Conservation (phyloP, 1,139 yeast species). For the Scheffersomyces insectosa region DNA sequence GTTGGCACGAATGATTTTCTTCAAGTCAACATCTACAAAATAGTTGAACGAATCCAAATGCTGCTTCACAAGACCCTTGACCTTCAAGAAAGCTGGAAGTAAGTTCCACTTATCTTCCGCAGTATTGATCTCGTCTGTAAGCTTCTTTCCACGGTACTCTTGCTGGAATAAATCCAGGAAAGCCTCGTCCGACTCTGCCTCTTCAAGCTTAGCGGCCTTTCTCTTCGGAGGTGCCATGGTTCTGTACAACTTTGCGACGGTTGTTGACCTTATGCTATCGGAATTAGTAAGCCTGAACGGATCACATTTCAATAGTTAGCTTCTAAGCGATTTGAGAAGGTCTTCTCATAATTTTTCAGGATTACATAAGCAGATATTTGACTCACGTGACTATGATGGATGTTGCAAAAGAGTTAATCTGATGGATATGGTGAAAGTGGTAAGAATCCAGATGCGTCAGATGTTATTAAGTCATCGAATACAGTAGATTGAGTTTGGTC, state of each 20-base stretch:
- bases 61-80: slow-evolving; percentile 94
- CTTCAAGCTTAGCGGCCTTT: slow-evolving; percentile 14
- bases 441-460: no score
- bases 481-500: no score
- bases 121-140: slow-evolving; percentile 86
- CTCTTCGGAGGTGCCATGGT: slow-evolving; percentile 17
- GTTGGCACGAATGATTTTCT: slow-evolving; percentile 89
- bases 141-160: slow-evolving; percentile 77
- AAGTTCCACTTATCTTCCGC: slow-evolving; percentile 96
- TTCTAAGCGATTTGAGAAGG: background rate
- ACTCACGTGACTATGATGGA: no score
- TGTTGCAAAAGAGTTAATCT: no score
- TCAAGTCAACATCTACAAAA: slow-evolving; percentile 90
- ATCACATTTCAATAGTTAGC: background rate
- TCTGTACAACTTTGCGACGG: no score
- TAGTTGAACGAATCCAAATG: slow-evolving; percentile 96
- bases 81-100: slow-evolving; percentile 91
- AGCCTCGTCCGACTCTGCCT: slow-evolving; percentile 41
- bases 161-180: slow-evolving; percentile 80
- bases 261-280: no score
- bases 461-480: no score
- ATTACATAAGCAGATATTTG: background rate
- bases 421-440: no score
- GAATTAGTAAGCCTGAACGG: no score
- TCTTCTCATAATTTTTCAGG: slow-evolving; percentile 3